Evolutionary conservation across 2,329 filamentous ascomycete species (phyloP), one percentile per base, ranked within the genome.

Genomic region (Calonectria henricotiae): DNA sequence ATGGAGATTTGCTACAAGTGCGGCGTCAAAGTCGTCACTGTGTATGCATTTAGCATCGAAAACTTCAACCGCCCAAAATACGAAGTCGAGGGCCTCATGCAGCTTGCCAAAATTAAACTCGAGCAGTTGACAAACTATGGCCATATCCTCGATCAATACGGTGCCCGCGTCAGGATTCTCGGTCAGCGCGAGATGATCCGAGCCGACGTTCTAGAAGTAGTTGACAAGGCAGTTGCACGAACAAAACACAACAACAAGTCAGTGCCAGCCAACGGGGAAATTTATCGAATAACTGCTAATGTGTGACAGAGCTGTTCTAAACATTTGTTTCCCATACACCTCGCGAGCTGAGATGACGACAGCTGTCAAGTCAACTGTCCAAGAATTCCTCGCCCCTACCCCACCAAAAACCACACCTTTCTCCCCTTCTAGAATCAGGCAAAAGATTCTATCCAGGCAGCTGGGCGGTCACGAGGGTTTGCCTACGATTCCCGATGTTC

Each of bases 41-140:
- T 99, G 73, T 99, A 98, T 82, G 96, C 96, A 17, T 99, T 99
- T 84, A 98, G 94, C 80, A 98, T 99, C 79, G 96, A 99, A 84
- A 99, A 99, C 85, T 99, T 98, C 86, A 98, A 98, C 82, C 91
- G 96, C 6, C 96, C 95, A 25, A 95, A 96, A 83, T 96, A 97
- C 83, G 96, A 99, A 82, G 96, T 99, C 9, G 95, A 98, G 80
- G 95, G 94, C 35, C 86, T 99, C 72, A 99, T 99, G 96, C 93
- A 97, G 80, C 94, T 99, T 88, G 96, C 96, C 71, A 98, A 98
- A 85, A 91, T 96, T 78, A 98, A 98, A 85, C 88, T 99, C 30
- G 91, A 93, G 70, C 96, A 99, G 82, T 87, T 99, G 76, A 92
- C 94, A 30, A 94, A 98, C 79, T 96, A 99, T 78, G 96, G 96